Evolutionary conservation across 805 yeast species (phyloP).

Genomic region (Lipomyces orientalis): DNA sequence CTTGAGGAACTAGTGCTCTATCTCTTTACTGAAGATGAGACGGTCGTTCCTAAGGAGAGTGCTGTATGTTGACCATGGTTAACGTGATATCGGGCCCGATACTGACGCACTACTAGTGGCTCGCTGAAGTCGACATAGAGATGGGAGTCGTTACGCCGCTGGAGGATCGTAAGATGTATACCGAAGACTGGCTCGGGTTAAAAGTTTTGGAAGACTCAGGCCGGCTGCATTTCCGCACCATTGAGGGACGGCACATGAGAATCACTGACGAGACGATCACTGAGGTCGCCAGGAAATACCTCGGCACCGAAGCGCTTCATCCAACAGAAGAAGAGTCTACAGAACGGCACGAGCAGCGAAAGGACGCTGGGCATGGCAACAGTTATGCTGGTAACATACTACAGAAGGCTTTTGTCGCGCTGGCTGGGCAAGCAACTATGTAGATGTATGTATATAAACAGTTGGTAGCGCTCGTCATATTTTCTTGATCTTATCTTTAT

Average conservation of each 20-base stretch:
- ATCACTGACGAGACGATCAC: constrained; percentile 59
- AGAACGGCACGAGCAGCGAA: not conserved
- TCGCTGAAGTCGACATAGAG: constrained; percentile 57
- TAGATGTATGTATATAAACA: not conserved
- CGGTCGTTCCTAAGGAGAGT: constrained; percentile 72
- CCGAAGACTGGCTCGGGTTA: constrained; percentile 66
- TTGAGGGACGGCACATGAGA: constrained; percentile 70
- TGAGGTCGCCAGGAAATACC: constrained; percentile 52
- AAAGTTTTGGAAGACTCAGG: constrained; percentile 51
- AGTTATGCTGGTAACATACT: not conserved
- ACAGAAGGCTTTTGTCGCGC: constrained; percentile 14
- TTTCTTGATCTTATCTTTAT: not conserved
- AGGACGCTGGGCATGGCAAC: constrained; percentile 1
- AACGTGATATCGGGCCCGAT: too few relatives aligned
- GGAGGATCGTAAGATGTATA: constrained; percentile 56
- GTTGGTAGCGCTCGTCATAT: not conserved
- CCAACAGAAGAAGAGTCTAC: not conserved
- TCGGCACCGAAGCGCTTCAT: constrained; percentile 44
- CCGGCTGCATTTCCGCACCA: constrained; percentile 55
- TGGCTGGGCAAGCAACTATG: constrained; percentile 21
- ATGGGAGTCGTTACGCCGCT: constrained; percentile 55
- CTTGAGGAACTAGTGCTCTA: constrained; percentile 64
- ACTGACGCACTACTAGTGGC: constrained; percentile 45
- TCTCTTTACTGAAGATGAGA: constrained; percentile 65
- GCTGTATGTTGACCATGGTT: constrained; percentile 51